A percentile compares a stretch with the other conserved stretches of the same genome.
These are phyloP conservation scores for Lathyrus sativus DNA, from an alignment of 306 rosid genomes.

Conservation along the genomic window DNA sequence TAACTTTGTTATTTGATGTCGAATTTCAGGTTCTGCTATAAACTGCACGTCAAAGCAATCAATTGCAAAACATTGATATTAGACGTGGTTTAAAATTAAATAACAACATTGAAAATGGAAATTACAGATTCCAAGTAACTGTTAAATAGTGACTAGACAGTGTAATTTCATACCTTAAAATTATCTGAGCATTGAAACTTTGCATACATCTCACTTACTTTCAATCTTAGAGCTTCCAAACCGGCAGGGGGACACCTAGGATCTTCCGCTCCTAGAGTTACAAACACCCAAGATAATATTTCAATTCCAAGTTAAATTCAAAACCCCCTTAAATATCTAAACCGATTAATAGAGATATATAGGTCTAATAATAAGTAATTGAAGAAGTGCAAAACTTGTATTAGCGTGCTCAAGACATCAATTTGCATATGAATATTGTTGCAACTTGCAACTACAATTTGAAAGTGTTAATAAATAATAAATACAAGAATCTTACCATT, in stretches of 20 bases:
- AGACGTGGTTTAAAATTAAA: neutral
- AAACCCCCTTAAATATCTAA: conserved; percentile 15
- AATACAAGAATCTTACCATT: conserved; percentile 54
- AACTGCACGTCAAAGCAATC: conserved; percentile 51
- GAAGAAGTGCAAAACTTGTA: conserved; percentile 24
- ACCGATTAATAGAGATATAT: conserved; percentile 3
- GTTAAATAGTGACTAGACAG: conserved; percentile 13
- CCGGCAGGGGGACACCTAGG: conserved; percentile 78
- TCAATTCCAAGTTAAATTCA: conserved; percentile 31
- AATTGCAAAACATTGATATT: conserved; percentile 16
- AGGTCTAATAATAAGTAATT: conserved; percentile 19
- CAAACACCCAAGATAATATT: conserved; percentile 26
- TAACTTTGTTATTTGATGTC: conserved; percentile 56
- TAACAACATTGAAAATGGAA: conserved; percentile 3
- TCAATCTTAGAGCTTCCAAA: conserved; percentile 47
- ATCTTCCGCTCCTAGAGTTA: conserved; percentile 75
- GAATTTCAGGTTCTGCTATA: conserved; percentile 57
- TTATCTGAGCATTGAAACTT: conserved; percentile 46
- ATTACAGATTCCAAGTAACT: conserved; percentile 26
- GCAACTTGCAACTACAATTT: conserved; percentile 16
- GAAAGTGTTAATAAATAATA: conserved; percentile 10
- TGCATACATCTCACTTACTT: conserved; percentile 50
- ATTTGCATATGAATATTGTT: conserved; percentile 17
- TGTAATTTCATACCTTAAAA: conserved; percentile 60
- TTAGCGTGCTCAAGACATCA: conserved; percentile 13